These are phyloP conservation scores for Talaromyces nanjingensis DNA, from an alignment of 495 filamentous ascomycete genomes.

Conservation along the genomic window DNA sequence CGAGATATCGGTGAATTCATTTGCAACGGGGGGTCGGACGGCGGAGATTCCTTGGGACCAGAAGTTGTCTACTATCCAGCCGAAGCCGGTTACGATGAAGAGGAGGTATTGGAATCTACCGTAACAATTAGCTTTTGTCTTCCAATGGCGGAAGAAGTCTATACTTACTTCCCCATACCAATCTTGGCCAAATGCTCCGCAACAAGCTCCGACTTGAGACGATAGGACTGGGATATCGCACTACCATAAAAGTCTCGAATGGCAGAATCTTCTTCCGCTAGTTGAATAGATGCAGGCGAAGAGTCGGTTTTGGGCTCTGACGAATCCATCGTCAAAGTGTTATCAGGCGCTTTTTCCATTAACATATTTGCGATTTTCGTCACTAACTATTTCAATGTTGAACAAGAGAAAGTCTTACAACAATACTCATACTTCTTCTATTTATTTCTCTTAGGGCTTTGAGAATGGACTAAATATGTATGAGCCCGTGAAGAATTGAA, in stretches of 20 bases:
- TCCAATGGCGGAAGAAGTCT: background rate
- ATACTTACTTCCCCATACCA: slow-evolving; percentile 26
- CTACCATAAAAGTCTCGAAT: slow-evolving; percentile 21
- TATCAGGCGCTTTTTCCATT: background rate
- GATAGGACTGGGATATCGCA: slow-evolving; percentile 24
- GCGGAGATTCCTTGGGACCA: slow-evolving; percentile 25
- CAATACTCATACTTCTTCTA: background rate
- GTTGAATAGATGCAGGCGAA: background rate
- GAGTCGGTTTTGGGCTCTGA: background rate
- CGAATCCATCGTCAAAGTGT: background rate
- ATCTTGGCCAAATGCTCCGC: slow-evolving; percentile 26
- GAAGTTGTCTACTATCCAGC: slow-evolving; percentile 31
- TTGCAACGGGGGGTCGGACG: slow-evolving; percentile 24
- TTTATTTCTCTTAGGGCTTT: background rate
- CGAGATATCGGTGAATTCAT: slow-evolving; percentile 21
- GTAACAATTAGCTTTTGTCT: background rate
- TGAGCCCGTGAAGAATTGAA: background rate
- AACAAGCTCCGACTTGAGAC: slow-evolving; percentile 28
- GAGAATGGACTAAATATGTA: background rate
- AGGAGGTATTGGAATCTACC: slow-evolving; percentile 29
- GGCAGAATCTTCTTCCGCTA: background rate
- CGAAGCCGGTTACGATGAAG: slow-evolving; percentile 27
- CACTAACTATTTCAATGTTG: background rate
- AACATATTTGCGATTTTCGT: background rate
- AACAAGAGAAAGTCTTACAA: background rate